Evolutionary conservation across 352 stramenopile species (phyloP), one percentile per base, ranked within the genome.

Genomic region (Plasmopara halstedii): DNA sequence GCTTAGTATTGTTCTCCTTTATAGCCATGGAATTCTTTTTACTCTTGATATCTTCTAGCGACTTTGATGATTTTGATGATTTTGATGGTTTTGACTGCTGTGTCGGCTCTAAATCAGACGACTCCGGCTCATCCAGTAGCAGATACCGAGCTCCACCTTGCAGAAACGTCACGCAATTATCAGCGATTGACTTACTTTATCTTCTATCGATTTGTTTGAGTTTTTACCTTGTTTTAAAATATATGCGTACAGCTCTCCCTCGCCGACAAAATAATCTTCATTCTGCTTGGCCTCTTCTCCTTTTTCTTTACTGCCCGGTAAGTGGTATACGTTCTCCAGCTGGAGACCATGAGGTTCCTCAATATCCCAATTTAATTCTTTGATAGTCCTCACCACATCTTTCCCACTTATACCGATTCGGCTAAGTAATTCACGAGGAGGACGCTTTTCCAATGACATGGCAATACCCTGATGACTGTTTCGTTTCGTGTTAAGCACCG

Each of bases 211-310:
- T 14, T 42, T 3, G 14, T 10, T 5, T 11, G n/a, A 9, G 8
- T 22, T 18, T n/a, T 37, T 62, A 62, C 55, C 58, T 58, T 64
- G 29, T 46, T 49, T 40, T n/a, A 67, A 27, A 57, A 67, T 67
- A 29, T 57, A 67, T 2, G 58, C 58, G 38, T 67, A 67, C 26
- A 67, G 49, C 49, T 67, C 58, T 34, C 58, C 53, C 23, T 67
- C 58, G 7, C 58, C 58, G 0, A 67, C 54, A 31, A 67, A 67
- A 50, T 51, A 67, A 36, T 64, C 36, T 31, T 50, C 19, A 8
- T 29, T 50, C 10, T 57, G 45, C 10, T 32, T 21, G 2, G 21
- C 33, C 3, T 50, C 1, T 19, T 36, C 10, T 5, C 7, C 14
- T 19, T 50, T 59, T 11, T 39, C 36, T 18, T 39, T 50, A 1